Percentiles rank a stretch among this genome's conserved stretches.
Evolutionary conservation across 1,284 basidiomycete genomes (phyloP).

Genomic region (Stereum hirsutum): DNA sequence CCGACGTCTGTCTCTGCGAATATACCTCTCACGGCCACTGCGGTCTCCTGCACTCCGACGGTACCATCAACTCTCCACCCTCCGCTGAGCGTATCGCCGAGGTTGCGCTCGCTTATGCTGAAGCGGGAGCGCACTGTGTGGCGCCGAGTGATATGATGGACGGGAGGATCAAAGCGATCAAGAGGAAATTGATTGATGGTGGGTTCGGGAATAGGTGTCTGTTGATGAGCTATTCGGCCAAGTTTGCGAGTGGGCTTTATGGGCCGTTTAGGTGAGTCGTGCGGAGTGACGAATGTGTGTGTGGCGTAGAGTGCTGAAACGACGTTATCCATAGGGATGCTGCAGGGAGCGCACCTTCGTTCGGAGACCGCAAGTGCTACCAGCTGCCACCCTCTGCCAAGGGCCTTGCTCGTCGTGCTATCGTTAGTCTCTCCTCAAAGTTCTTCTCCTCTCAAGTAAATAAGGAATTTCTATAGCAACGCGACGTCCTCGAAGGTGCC

Average conservation of each 20-base stretch:
- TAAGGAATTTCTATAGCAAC: constrained; percentile 45
- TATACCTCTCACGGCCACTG: constrained; percentile 99
- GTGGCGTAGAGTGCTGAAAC: not conserved
- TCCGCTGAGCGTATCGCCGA: constrained; percentile 85
- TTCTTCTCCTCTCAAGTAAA: not conserved
- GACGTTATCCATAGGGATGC: constrained; percentile 60
- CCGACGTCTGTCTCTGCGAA: constrained; percentile 99
- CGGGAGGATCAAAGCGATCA: constrained; percentile 87
- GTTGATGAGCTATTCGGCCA: constrained; percentile 98
- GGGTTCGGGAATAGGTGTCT: constrained; percentile 83
- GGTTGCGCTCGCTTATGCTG: constrained; percentile 89
- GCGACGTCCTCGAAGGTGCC: constrained; percentile 90
- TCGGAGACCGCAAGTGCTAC: constrained; percentile 96
- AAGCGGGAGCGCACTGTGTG: constrained; percentile 94
- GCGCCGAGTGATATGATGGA: constrained; percentile 99
- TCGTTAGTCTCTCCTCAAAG: constrained; percentile 46
- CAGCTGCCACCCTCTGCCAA: constrained; percentile 87
- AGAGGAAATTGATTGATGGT: constrained; percentile 73
- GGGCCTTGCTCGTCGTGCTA: constrained; percentile 88
- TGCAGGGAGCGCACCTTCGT: constrained; percentile 89
- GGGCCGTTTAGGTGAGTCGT: constrained; percentile 84
- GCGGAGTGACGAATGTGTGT: not conserved
- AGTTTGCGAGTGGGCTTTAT: constrained; percentile 95
- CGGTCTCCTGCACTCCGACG: constrained; percentile 70
- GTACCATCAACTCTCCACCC: constrained; percentile 65